These are phyloP conservation scores for Corymbia maculata DNA, from an alignment of 345 rosid genomes.

Conservation along the genomic window DNA sequence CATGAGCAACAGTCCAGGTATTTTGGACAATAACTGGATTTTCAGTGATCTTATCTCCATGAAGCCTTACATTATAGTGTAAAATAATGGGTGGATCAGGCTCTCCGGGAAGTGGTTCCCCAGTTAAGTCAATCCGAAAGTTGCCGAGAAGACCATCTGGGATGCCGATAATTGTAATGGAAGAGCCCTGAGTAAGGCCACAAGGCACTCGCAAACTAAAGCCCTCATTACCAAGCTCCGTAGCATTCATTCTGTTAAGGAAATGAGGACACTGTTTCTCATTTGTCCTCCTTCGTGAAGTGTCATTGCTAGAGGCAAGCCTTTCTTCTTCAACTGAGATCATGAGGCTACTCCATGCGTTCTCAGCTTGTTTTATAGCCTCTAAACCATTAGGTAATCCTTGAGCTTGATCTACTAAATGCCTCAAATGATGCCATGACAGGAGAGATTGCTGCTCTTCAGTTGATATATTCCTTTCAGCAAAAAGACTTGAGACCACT, in stretches of 20 bases:
- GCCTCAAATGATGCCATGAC: conserved; percentile 65
- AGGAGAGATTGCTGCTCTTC: conserved; percentile 59
- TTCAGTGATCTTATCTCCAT: conserved; percentile 90
- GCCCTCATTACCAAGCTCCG: conserved; percentile 35
- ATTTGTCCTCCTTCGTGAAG: conserved; percentile 26
- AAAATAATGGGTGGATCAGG: conserved; percentile 93
- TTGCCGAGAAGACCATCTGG: conserved; percentile 87
- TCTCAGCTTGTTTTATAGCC: conserved; percentile 86
- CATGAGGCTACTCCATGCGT: conserved; percentile 80
- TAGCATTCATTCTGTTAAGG: conserved; percentile 71
- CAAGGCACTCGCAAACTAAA: conserved; percentile 67
- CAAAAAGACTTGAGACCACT: conserved; percentile 43
- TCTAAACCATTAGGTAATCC: conserved; percentile 64
- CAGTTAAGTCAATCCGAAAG: conserved; percentile 79
- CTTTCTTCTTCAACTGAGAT: conserved; percentile 62
- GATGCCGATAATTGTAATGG: conserved; percentile 80
- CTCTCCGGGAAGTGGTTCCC: conserved; percentile 97
- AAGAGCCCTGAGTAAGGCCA: conserved; percentile 93
- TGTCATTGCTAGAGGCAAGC: conserved; percentile 33
- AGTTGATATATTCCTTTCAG: conserved; percentile 45
- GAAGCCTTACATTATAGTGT: conserved; percentile 95
- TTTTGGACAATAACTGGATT: conserved; percentile 97
- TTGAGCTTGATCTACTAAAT: conserved; percentile 57
- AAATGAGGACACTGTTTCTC: conserved; percentile 88
- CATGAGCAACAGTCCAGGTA: conserved; percentile 88